These are phyloP conservation scores for Talaromyces sp. DNA, from an alignment of 2,329 filamentous ascomycete genomes.

Conservation along the genomic window DNA sequence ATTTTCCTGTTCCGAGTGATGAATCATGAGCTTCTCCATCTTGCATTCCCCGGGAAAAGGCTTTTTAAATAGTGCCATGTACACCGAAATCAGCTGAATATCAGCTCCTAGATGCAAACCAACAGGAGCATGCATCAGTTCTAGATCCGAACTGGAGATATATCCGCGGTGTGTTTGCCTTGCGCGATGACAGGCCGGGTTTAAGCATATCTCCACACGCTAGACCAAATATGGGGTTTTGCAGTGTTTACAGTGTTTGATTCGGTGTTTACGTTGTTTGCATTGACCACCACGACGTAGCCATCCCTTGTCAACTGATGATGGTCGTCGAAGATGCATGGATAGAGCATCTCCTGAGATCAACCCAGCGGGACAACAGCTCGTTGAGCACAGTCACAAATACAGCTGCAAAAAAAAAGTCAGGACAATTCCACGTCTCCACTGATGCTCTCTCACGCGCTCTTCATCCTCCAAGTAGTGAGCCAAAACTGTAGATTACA, in stretches of 20 bases:
- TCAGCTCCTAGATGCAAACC: background rate
- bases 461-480: too few relatives aligned
- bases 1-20: background rate
- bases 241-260: conserved; percentile 12
- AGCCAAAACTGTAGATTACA: too few relatives aligned
- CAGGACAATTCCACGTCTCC: too few relatives aligned
- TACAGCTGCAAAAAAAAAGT: too few relatives aligned
- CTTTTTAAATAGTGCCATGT: background rate
- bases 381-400: too few relatives aligned
- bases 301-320: background rate
- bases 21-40: background rate
- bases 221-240: background rate
- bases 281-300: background rate
- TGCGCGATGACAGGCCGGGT: background rate
- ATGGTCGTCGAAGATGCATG: background rate
- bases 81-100: background rate
- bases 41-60: background rate
- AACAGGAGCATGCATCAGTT: background rate
- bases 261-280: background rate
- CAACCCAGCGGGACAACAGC: too few relatives aligned
- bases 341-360: background rate
- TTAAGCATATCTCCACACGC: background rate
- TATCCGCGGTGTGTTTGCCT: background rate
- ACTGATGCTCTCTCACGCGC: too few relatives aligned
- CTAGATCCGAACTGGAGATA: background rate